Conservation (phyloP, 371 early-diverging fungal genomes). For the Rhizopus arrhizus region DNA sequence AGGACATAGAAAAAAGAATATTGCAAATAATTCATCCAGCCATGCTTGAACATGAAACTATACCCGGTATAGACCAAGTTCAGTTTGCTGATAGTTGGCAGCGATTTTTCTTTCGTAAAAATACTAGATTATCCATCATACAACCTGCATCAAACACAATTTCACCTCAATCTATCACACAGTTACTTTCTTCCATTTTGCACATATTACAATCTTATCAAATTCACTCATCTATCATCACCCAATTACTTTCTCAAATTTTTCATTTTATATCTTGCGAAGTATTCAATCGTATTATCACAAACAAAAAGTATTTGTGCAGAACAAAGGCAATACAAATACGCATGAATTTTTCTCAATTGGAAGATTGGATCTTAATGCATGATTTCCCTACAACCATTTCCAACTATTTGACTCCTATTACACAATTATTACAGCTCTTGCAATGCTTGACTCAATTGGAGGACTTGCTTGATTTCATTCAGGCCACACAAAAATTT, state of each 20-base stretch:
- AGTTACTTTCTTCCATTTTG: slow-evolving; percentile 63
- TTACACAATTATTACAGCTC: slow-evolving; percentile 79
- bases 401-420: slow-evolving; percentile 57
- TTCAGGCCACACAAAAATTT: slow-evolving; percentile 69
- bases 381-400: slow-evolving; percentile 55
- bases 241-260: slow-evolving; percentile 71
- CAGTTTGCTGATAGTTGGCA: slow-evolving; percentile 67
- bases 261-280: slow-evolving; percentile 76
- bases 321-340: slow-evolving; percentile 85
- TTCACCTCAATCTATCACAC: slow-evolving; percentile 62
- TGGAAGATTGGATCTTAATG: slow-evolving; percentile 84
- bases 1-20: slow-evolving; percentile 61
- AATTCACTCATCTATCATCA: slow-evolving; percentile 69
- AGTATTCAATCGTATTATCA: slow-evolving; percentile 83
- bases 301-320: slow-evolving; percentile 71
- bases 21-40: slow-evolving; percentile 62
- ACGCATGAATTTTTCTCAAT: slow-evolving; percentile 77
- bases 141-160: neutral
- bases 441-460: slow-evolving; percentile 78
- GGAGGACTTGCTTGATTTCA: slow-evolving; percentile 64
- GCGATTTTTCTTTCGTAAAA: slow-evolving; percentile 49
- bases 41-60: slow-evolving; percentile 71
- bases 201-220: slow-evolving; percentile 61
- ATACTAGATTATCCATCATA: neutral
- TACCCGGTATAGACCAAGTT: slow-evolving; percentile 69